Evolutionary conservation across 106 monocot genomes (phyloP).

Genomic region (Acorus calamus): DNA sequence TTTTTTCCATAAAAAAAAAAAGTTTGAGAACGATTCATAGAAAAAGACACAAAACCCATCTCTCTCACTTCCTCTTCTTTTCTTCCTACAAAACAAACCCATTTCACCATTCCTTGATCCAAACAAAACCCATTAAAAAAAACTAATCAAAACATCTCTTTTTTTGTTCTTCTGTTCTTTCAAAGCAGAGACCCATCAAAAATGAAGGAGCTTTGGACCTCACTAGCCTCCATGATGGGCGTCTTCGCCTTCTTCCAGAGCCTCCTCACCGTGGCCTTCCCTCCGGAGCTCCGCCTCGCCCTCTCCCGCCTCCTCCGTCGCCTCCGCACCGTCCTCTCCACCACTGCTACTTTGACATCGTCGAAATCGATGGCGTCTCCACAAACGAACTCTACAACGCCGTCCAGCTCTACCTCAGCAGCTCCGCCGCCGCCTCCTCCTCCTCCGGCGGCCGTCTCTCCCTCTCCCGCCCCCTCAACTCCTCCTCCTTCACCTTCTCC

Average conservation of each 20-base stretch:
- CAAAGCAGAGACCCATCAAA: not conserved
- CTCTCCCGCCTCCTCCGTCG: conserved; percentile 26
- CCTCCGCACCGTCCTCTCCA: conserved; percentile 38
- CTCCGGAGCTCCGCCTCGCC: conserved; percentile 45
- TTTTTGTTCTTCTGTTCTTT: not conserved
- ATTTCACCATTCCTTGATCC: no score
- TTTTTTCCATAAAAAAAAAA: not conserved
- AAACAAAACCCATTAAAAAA: no score
- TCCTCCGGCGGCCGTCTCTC: conserved; percentile 36
- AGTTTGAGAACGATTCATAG: not conserved
- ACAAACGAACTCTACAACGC: conserved; percentile 91
- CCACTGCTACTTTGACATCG: conserved; percentile 84
- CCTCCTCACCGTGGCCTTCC: conserved; percentile 44
- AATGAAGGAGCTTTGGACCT: conserved; percentile 67
- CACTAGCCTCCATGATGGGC: conserved; percentile 54
- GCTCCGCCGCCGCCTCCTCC: conserved; percentile 47
- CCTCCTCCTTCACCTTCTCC: conserved; percentile 71
- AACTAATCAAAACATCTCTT: not conserved
- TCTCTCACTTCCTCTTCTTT: no score
- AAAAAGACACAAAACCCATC: not conserved
- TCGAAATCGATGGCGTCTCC: conserved; percentile 72
- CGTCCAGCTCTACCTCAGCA: conserved; percentile 74
- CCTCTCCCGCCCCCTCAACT: conserved; percentile 64
- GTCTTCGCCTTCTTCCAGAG: conserved; percentile 56
- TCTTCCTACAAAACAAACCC: no score